A percentile compares a stretch with the other conserved stretches of the same genome.
These are phyloP conservation scores for Globisporangium echinulatum DNA, from an alignment of 352 stramenopile genomes.

Conservation along the genomic window DNA sequence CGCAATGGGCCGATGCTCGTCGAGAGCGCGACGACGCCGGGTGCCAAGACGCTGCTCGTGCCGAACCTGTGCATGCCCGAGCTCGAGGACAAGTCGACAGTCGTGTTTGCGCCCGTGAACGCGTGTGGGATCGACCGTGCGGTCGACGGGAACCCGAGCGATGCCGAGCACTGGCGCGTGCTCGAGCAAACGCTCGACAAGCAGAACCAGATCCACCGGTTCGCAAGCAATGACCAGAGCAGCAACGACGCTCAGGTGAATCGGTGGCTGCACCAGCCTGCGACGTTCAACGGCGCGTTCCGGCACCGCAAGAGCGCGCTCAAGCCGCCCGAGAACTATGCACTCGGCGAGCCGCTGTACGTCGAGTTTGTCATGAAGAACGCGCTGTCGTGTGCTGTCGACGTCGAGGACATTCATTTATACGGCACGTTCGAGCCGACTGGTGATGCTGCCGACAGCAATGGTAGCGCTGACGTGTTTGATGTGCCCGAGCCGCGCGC, in stretches of 20 bases:
- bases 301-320: constrained; percentile 42
- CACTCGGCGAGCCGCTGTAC: constrained; percentile 71
- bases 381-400: constrained; percentile 72
- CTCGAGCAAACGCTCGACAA: constrained; percentile 49
- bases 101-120: constrained; percentile 77
- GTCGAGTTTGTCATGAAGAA: constrained; percentile 88
- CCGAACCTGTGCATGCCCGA: constrained; percentile 73
- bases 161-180: constrained; percentile 56
- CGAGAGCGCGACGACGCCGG: constrained; percentile 4
- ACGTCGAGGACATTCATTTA: constrained; percentile 76
- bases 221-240: constrained; percentile 16
- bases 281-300: constrained; percentile 46
- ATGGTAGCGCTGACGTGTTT: constrained; percentile 14
- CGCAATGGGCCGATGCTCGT: constrained; percentile 26
- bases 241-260: not conserved
- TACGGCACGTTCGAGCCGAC: constrained; percentile 60
- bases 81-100: constrained; percentile 74
- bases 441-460: not conserved
- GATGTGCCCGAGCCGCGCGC: constrained; percentile 32
- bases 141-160: constrained; percentile 55
- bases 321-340: constrained; percentile 50
- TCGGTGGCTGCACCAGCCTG: constrained; percentile 46
- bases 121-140: constrained; percentile 58
- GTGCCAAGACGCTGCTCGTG: constrained; percentile 54
- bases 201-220: constrained; percentile 59